Evolutionary conservation across 2,329 filamentous ascomycete genomes (phyloP), one percentile per base, ranked within the genome.

Genomic region (Ophiostoma sp.): DNA sequence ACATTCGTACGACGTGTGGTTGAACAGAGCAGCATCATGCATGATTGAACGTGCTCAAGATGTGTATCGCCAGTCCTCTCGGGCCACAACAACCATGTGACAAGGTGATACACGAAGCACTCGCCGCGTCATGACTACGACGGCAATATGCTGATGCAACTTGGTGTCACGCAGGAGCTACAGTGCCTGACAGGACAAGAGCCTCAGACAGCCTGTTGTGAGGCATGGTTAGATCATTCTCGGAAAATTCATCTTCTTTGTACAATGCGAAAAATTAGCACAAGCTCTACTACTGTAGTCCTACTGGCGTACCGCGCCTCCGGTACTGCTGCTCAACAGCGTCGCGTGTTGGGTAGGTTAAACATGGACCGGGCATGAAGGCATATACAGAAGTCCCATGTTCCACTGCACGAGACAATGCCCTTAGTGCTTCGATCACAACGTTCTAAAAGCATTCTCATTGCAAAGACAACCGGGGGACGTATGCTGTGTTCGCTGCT

Each of bases 51-150:
- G 27, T 12, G 7, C 40, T 18, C 40, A 40, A 8, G 36, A 4
- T 44, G 40, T 42, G 60, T 41, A 63, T 44, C n/a, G 38, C 18
- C 9, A 7, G 40, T 18, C 16, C 42, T 6, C n/a, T n/a, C 5
- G 8, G 11, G 7, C 42, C 40, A 6, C 40, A 6, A 5, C 40
- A n/a, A 41, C 38, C 49, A 52, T 52, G 49, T 52, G 49, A n/a
- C 16, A 18, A 18, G 49, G 49, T 52, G 49, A 52, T 52, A 52
- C 49, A 52, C 16, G 49, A 27, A 27, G 27, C 27, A 27, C 27
- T 27, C 42, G 55, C 55, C 55, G 55, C 55, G 55, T 60, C 55
- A 60, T 60, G 55, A 12, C 27, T 60, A 27, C n/a, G 27, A 38
- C 55, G 27, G 18, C 38, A 38, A 40, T 3, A 55, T 36, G 18